Evolutionary conservation across 805 yeast species (phyloP), one percentile per base, ranked within the genome.

Genomic region (Yarrowia bubula): DNA sequence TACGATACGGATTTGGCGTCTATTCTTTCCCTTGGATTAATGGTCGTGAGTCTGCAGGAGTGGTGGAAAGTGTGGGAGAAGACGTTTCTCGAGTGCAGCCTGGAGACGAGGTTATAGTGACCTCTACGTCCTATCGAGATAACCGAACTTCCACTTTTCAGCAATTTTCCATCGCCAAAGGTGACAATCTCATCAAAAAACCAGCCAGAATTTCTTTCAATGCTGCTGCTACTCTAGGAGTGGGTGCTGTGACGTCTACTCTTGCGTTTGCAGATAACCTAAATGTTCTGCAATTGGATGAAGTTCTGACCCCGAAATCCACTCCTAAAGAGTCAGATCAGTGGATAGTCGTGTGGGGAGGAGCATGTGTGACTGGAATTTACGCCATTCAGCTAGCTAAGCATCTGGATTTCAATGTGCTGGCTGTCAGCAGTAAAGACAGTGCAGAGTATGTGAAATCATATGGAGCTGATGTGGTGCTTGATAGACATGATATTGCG

Each of bases 1-100:
- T 62, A 4, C 14, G 47, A 11, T 62, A 39, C 33, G 65, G 65
- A 1, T 62, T 62, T 62, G 65, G 65, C 13, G 48, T 62, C 13
- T 53, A 62, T 15, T 47, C 65, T 13, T 35, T 41, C 13, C 65
- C 65, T 33, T 62, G 65, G 65, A 53, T 62, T n/a, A 62, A 62
- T 18, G 65, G 65, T n/a, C 10, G 65, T 22, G 65, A 62, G 48
- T 38, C 63, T 22, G 32, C 38, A 10, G 65, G 65, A 7, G 15
- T 62, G 5, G 65, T 62, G 41, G 64, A 50, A n/a, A 35, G 18
- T 9, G 65, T 62, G 11, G 65, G 65, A 31, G 18, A 11, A 9
- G 22, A 37, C 8, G 63, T 62, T 15, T 22, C 64, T 11, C 18
- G 65, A 28, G 37, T 62, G 22, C 51, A 33, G 5, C 42, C 64